A percentile compares a stretch with the other conserved stretches of the same genome.
These are phyloP conservation scores for Salix caprea DNA, from an alignment of 345 rosid species.

Conservation along the genomic window DNA sequence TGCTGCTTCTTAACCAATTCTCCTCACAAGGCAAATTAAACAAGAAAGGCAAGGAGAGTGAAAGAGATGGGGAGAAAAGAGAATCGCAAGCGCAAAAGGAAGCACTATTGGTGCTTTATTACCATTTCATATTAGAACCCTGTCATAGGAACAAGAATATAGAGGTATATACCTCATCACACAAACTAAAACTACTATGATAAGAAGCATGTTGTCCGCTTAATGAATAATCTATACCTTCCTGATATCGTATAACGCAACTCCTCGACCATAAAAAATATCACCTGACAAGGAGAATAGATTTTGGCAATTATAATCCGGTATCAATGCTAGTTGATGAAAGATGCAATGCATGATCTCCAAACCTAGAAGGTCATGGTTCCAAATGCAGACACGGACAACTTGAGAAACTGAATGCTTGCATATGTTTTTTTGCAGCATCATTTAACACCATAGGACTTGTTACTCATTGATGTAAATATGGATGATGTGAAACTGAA, in stretches of 20 bases:
- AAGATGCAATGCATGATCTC: neutral
- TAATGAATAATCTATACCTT: neutral
- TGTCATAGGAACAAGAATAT: conserved; percentile 11
- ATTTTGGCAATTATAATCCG: neutral
- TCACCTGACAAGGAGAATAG: conserved; percentile 11
- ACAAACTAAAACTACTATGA: neutral
- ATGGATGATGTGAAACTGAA: neutral
- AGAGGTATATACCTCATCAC: conserved; percentile 1
- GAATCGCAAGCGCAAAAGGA: neutral
- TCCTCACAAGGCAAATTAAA: neutral
- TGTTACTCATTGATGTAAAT: neutral
- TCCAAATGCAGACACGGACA: neutral
- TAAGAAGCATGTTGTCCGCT: neutral
- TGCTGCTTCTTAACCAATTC: neutral
- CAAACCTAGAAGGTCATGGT: neutral
- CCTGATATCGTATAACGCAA: neutral
- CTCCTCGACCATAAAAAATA: neutral
- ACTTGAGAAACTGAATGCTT: neutral
- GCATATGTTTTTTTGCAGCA: neutral
- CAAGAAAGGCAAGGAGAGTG: neutral
- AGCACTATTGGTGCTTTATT: neutral
- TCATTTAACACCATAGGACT: neutral
- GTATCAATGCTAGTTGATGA: neutral
- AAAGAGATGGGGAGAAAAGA: neutral
- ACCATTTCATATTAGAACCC: neutral